Percentiles rank a stretch among this genome's conserved stretches.
Conservation (phyloP, 805 yeast species). For the Cyberlindnera lachancei region DNA sequence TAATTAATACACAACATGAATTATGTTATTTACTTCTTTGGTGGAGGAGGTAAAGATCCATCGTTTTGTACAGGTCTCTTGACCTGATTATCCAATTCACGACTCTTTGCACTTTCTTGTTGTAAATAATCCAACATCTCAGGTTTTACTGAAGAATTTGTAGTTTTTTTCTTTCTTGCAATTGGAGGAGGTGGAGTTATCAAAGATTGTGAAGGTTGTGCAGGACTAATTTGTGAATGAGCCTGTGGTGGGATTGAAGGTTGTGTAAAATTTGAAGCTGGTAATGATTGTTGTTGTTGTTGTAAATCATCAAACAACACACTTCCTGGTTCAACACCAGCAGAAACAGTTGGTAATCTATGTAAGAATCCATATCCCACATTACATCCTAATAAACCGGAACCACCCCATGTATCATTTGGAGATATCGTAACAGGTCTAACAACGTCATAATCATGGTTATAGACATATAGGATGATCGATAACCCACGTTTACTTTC, state of each 20-base stretch:
- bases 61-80: slow-evolving; percentile 7
- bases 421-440: slow-evolving; percentile 83
- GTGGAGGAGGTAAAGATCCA: slow-evolving; percentile 29
- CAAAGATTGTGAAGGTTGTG: neutral
- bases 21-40: slow-evolving; percentile 18
- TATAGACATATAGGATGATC: slow-evolving; percentile 66
- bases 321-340: slow-evolving; percentile 29
- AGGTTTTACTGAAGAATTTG: slow-evolving; percentile 13
- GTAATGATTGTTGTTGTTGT: neutral
- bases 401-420: slow-evolving; percentile 71
- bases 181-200: slow-evolving; percentile 18
- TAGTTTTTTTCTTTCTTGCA: slow-evolving; percentile 21
- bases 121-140: slow-evolving; percentile 33
- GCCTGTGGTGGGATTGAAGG: slow-evolving; percentile 2
- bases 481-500: slow-evolving; percentile 40
- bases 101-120: slow-evolving; percentile 34
- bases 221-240: neutral
- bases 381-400: slow-evolving; percentile 84
- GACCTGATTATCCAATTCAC: slow-evolving; percentile 29
- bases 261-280: slow-evolving; percentile 2
- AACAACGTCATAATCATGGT: slow-evolving; percentile 77
- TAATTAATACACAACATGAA: no score
- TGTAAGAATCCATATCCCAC: slow-evolving; percentile 91
- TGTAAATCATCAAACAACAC: slow-evolving; percentile 30
- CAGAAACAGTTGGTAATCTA: slow-evolving; percentile 65